Evolutionary conservation across 2,329 filamentous ascomycete genomes (phyloP).

Genomic region (Calcarisporium arbuscula): DNA sequence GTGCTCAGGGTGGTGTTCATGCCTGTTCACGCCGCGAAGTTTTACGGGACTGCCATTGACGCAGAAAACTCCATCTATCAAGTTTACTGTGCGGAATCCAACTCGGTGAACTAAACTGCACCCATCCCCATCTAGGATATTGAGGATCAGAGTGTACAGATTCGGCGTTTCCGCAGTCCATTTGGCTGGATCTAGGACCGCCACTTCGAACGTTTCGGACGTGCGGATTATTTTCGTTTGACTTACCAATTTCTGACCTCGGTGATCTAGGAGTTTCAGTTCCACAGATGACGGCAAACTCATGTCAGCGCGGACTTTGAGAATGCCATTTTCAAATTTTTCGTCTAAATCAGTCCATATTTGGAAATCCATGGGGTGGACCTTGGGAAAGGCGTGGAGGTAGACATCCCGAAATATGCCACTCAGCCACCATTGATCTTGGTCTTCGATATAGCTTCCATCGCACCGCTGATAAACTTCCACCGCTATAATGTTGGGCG

Average conservation of each 20-base stretch:
- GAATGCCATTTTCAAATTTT: slow-evolving; percentile 44
- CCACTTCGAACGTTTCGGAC: slow-evolving; percentile 34
- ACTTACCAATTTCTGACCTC: slow-evolving; percentile 20
- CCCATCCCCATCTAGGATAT: slow-evolving; percentile 19
- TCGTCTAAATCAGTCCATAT: slow-evolving; percentile 50
- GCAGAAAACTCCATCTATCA: slow-evolving; percentile 53
- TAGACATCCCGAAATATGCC: slow-evolving; percentile 66
- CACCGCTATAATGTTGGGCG: slow-evolving; percentile 59
- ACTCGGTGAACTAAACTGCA: slow-evolving; percentile 45
- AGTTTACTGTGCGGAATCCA: slow-evolving; percentile 58
- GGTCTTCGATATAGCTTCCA: slow-evolving; percentile 67
- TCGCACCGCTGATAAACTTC: slow-evolving; percentile 68
- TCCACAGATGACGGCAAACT: slow-evolving; percentile 24
- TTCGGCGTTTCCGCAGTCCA: slow-evolving; percentile 66
- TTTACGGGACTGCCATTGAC: slow-evolving; percentile 61
- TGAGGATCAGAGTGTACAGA: slow-evolving; percentile 46
- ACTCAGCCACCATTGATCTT: slow-evolving; percentile 63
- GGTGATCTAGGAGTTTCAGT: slow-evolving; percentile 28
- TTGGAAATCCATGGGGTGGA: slow-evolving; percentile 49
- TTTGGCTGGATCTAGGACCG: slow-evolving; percentile 45
- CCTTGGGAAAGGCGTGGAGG: slow-evolving; percentile 53
- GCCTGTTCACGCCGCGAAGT: slow-evolving; percentile 62
- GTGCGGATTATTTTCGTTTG: slow-evolving; percentile 16
- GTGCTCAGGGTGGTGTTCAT: slow-evolving; percentile 60
- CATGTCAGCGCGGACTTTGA: slow-evolving; percentile 41